phyloP scores from a whole-genome alignment of 2,329 filamentous ascomycete genomes.

The Coniosporium tulheliwenetii region DNA sequence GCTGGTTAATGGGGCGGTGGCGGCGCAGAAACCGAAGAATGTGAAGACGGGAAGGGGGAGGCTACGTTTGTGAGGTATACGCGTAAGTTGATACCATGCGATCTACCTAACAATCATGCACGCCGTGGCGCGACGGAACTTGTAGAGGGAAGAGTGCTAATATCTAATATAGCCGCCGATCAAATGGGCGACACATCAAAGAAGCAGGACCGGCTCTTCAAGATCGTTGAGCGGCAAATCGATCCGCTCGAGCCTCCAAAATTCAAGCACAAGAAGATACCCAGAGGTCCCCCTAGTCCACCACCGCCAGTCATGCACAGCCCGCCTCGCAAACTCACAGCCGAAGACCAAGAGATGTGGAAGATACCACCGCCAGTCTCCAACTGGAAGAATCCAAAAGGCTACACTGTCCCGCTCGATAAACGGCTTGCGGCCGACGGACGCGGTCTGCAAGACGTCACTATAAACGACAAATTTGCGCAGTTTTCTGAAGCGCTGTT shows the following conservation, averaged over 20 bases:
- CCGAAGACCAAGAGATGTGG: slow-evolving; percentile 95
- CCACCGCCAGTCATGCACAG: slow-evolving; percentile 92
- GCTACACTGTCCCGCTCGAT: slow-evolving; percentile 89
- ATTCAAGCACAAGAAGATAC: slow-evolving; percentile 98
- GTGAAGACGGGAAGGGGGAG: slow-evolving; percentile 68
- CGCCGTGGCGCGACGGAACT: too few relatives aligned
- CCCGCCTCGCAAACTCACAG: slow-evolving; percentile 84
- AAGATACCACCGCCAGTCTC: slow-evolving; percentile 79
- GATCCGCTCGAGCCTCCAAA: slow-evolving; percentile 97
- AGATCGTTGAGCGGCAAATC: slow-evolving; percentile 85
- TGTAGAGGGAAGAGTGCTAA: too few relatives aligned
- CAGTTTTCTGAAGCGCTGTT: slow-evolving; percentile 90
- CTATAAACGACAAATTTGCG: slow-evolving; percentile 97
- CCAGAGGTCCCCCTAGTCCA: slow-evolving; percentile 77
- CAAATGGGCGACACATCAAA: slow-evolving; percentile 82
- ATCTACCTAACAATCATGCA: too few relatives aligned
- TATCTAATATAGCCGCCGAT: slow-evolving; percentile 45
- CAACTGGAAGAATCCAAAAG: slow-evolving; percentile 99
- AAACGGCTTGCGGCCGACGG: slow-evolving; percentile 92
- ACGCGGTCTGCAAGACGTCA: slow-evolving; percentile 76
- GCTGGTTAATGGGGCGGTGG: slow-evolving; percentile 70
- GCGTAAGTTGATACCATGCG: too few relatives aligned
- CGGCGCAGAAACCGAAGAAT: slow-evolving; percentile 91
- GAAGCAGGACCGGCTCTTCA: slow-evolving; percentile 94
- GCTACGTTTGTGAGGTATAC: slow-evolving; percentile 93